phyloP scores from a whole-genome alignment of 2,329 filamentous ascomycete genomes.

The Westerdykella sp. region DNA sequence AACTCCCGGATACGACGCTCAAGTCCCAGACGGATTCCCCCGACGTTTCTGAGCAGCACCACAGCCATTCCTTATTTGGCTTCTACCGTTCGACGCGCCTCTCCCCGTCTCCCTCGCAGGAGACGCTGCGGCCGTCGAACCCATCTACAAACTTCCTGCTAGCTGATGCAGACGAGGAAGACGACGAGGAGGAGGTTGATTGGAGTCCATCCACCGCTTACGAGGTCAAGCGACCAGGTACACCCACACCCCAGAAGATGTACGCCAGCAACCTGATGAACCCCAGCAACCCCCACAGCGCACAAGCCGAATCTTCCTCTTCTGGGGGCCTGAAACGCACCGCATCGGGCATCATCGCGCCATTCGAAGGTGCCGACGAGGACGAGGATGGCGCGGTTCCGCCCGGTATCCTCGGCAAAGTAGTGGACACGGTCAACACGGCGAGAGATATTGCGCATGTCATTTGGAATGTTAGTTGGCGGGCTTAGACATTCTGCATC shows the following conservation, averaged over 20 bases:
- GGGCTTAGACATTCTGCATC: constrained; percentile 36
- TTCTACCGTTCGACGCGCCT: constrained; percentile 44
- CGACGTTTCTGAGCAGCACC: constrained; percentile 54
- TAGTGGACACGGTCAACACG: constrained; percentile 71
- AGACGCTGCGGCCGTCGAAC: constrained; percentile 68
- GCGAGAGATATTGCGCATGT: constrained; percentile 59
- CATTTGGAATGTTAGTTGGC: constrained; percentile 62
- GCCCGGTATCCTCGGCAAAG: constrained; percentile 65
- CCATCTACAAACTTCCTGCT: constrained; percentile 61
- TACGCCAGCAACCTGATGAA: constrained; percentile 5
- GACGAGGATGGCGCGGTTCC: constrained; percentile 55
- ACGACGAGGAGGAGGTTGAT: constrained; percentile 37
- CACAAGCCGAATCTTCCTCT: constrained; percentile 13
- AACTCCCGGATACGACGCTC: constrained; percentile 77
- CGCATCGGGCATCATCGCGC: constrained; percentile 86
- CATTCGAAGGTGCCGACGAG: constrained; percentile 50
- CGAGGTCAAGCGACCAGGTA: constrained; percentile 29
- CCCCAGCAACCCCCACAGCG: constrained; percentile 13
- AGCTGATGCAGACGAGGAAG: constrained; percentile 50
- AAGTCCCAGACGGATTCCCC: constrained; percentile 77
- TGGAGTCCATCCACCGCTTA: constrained; percentile 41
- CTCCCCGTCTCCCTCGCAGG: constrained; percentile 74
- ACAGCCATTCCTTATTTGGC: constrained; percentile 34
- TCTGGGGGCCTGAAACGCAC: constrained; percentile 64
- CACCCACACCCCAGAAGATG: constrained; percentile 30